Percentiles rank a stretch among this genome's conserved stretches.
phyloP scores from a whole-genome alignment of 176 grass and related monocot species.

The Eleusine indica region DNA sequence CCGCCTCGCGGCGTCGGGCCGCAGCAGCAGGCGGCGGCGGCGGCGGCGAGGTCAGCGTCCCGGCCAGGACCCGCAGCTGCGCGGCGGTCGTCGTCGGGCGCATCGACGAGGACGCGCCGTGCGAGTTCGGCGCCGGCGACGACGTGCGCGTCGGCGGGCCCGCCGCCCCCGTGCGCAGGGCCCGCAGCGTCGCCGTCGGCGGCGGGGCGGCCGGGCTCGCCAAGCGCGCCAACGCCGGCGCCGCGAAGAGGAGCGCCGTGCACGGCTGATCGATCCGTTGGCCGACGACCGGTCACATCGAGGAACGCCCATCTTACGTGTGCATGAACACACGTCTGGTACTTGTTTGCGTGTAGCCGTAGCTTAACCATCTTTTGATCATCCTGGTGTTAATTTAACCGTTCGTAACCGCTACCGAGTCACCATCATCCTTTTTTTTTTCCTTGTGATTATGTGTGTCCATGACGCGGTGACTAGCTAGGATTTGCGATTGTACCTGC shows the following conservation, averaged over 20 bases:
- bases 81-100: constrained; percentile 29
- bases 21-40: neutral
- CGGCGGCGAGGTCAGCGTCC: neutral
- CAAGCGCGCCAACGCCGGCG: neutral
- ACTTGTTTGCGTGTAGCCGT: neutral
- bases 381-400: neutral
- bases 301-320: neutral
- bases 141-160: constrained; percentile 34
- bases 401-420: neutral
- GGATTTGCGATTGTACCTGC: too few species aligned
- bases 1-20: constrained; percentile 46
- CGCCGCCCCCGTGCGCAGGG: constrained; percentile 31
- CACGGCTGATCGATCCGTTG: neutral
- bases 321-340: neutral
- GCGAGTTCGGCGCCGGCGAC: constrained; percentile 56
- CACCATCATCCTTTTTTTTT: neutral
- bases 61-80: constrained; percentile 49
- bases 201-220: neutral
- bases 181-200: constrained; percentile 34
- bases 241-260: neutral
- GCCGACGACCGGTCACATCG: neutral
- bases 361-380: neutral
- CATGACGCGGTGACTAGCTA: neutral
- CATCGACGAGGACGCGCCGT: constrained; percentile 71
- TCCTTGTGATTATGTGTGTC: neutral